Conservation (phyloP, 2,329 filamentous ascomycete genomes). For the Fusarium mexicanum region DNA sequence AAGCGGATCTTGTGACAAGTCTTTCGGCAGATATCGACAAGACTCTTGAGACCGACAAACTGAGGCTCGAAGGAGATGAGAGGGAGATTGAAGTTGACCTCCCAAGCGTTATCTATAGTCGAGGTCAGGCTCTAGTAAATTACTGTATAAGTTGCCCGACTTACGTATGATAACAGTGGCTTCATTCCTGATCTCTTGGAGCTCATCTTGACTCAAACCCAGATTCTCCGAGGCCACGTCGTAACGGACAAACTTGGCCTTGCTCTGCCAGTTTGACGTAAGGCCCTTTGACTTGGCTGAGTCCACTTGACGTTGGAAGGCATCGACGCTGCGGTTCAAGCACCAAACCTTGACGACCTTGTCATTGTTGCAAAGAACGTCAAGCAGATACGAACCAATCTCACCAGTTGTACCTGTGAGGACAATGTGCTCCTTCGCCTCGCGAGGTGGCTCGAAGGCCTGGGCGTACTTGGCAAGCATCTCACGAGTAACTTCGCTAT, state of each 20-base stretch:
- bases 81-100: not conserved
- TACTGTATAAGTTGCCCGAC: fast-evolving
- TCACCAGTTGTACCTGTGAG: not conserved
- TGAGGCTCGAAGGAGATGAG: not conserved
- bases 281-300: not conserved
- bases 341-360: not conserved
- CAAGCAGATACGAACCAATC: not conserved
- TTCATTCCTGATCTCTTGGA: not conserved
- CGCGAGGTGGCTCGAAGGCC: not conserved
- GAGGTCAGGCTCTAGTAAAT: not conserved
- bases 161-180: not conserved
- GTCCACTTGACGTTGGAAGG: not conserved
- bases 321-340: not conserved
- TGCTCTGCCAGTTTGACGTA: not conserved
- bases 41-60: not conserved
- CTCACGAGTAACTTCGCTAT: not conserved
- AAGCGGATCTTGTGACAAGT: not conserved
- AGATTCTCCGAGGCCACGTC: not conserved
- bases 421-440: not conserved
- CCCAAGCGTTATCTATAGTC: not conserved
- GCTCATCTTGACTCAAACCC: not conserved
- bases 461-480: not conserved
- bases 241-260: not conserved
- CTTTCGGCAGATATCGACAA: not conserved
- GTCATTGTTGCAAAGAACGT: not conserved